Percentiles rank a stretch among this genome's conserved stretches.
phyloP scores from a whole-genome alignment of 1,284 basidiomycete genomes.

The Taiwanofungus camphoratus region DNA sequence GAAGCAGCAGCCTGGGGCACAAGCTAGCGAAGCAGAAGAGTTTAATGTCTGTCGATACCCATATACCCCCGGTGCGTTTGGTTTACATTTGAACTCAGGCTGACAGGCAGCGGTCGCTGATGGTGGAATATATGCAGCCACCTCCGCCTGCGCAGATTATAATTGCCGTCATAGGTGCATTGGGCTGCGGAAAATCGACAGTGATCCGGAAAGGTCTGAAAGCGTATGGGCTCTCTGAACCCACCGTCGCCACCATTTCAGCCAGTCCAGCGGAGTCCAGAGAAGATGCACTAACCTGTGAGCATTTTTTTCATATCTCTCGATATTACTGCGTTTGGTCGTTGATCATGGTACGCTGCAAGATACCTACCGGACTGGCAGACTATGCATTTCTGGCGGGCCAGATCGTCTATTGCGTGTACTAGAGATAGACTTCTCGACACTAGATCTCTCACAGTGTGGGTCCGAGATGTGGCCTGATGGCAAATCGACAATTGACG shows the following conservation, averaged over 20 bases:
- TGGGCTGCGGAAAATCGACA: slow-evolving; percentile 67
- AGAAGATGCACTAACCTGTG: slow-evolving; percentile 21
- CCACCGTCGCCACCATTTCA: slow-evolving; percentile 30
- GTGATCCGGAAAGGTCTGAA: slow-evolving; percentile 65
- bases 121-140: slow-evolving; percentile 6
- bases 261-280: slow-evolving; percentile 17
- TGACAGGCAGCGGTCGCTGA: no score
- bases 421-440: slow-evolving; percentile 46
- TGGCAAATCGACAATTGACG: slow-evolving; percentile 56
- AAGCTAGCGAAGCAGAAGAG: slow-evolving; percentile 20
- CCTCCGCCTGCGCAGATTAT: slow-evolving; percentile 34
- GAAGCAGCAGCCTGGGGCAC: slow-evolving; percentile 32
- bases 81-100: no score
- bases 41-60: slow-evolving; percentile 28
- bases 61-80: slow-evolving; percentile 13
- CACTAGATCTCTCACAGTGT: slow-evolving; percentile 20
- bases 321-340: slow-evolving; percentile 1
- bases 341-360: not conserved
- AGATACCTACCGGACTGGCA: slow-evolving; percentile 49
- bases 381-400: slow-evolving; percentile 31
- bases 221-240: slow-evolving; percentile 47
- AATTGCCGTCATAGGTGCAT: slow-evolving; percentile 61
- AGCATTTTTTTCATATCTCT: slow-evolving; percentile 7
- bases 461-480: slow-evolving; percentile 31
- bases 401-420: slow-evolving; percentile 42